Conservation (phyloP, 805 yeast genomes). For the Wickerhamiella dianesei region DNA sequence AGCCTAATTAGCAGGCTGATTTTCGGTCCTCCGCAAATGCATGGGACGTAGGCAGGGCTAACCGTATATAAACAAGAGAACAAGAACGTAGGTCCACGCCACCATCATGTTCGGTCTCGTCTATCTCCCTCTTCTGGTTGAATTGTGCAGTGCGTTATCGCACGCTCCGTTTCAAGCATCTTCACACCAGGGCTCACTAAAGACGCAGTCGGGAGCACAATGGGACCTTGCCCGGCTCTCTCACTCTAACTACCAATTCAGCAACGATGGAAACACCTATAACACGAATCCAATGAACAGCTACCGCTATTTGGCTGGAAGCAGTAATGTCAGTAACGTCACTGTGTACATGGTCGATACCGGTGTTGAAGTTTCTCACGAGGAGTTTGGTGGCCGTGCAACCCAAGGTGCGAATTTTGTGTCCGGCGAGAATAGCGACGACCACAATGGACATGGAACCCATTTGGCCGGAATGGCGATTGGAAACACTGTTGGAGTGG, state of each 20-base stretch:
- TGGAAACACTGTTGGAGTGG: constrained; percentile 66
- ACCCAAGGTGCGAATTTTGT: constrained; percentile 78
- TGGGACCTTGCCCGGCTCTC: constrained; percentile 92
- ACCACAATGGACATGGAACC: constrained; percentile 80
- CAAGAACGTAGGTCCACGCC: too few species aligned
- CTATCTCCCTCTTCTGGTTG: background rate
- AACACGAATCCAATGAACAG: constrained; percentile 66
- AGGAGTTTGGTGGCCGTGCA: constrained; percentile 75
- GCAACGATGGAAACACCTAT: constrained; percentile 25
- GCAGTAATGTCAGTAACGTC: background rate
- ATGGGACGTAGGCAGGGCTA: too few species aligned
- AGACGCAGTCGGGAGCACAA: constrained; percentile 63
- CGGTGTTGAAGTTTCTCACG: constrained; percentile 64
- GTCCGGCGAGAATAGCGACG: constrained; percentile 59
- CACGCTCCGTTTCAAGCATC: background rate
- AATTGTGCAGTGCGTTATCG: background rate
- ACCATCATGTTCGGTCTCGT: background rate
- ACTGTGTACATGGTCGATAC: constrained; percentile 75
- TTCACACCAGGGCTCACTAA: background rate
- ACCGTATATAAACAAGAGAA: background rate
- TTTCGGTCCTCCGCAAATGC: too few species aligned
- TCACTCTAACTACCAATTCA: constrained; percentile 52
- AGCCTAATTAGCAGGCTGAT: background rate
- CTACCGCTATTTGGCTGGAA: constrained; percentile 29
- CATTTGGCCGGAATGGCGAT: constrained; percentile 96